Base-by-base conservation (phyloP, 495 filamentous ascomycete genomes). In the Talaromyces nanjingensis region DNA sequence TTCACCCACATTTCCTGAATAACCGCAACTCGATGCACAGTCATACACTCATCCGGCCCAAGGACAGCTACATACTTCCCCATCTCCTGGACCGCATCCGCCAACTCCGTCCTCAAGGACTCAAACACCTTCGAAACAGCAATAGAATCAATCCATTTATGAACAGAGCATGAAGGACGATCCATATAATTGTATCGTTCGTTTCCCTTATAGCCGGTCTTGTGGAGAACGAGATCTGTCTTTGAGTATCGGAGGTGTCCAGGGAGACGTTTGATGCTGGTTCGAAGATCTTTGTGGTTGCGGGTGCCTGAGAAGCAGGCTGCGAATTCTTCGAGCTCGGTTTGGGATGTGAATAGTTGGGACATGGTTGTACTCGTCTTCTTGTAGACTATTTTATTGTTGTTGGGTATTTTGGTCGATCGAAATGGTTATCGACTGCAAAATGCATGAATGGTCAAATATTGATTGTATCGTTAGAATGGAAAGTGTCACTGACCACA, bases 1-100 rank as follows among this genome's bases (percentile, higher is more conserved):
- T 59, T 65, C 42, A 60, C 67, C 76, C 75, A 78, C 70, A 77
- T 73, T 0, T 71, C 74, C 16, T 59, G 25, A n/a, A 77, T 58
- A 3, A 66, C 67, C 8, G 65, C 64, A 2, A 78, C 56, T 11
- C 58, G 57, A 1, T 16, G 14, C 16, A 78, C 12, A 1, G 72
- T 56, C 0, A 59, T 16, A 1, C 45, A 20, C 37, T 72, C 58
- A 0, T 70, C 57, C 0, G 60, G 37, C 4, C 24, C 33, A 9
- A 73, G 20, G 3, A 66, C 42, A 0, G 70, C 52, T 4, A 67
- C 67, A 37, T 18, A 6, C 16, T 20, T 18, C 25, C 20, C 18
- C 29, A 59, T 9, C 9, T 16, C 5, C 14, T 33, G 12, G 1
- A 59, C 16, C n/a, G 29, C 27, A 9, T 37, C 18, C 31, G n/a